A percentile compares a stretch with the other conserved stretches of the same genome.
Conservation (phyloP, 2,329 filamentous ascomycete genomes). For the Sporothrix sp. region DNA sequence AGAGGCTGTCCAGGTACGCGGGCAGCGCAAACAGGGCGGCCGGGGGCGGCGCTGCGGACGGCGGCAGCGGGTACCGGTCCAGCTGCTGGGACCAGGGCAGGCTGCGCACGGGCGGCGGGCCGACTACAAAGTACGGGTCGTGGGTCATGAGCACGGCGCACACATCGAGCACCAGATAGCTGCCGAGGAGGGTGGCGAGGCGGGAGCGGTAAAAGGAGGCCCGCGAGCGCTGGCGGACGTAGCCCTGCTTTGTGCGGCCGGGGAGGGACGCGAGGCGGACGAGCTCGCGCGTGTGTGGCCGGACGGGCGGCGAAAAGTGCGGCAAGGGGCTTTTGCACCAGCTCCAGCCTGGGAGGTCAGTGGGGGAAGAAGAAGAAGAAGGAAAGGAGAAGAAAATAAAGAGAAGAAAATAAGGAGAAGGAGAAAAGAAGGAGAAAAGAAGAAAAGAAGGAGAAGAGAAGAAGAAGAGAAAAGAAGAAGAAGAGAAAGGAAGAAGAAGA, state of each 20-base stretch:
- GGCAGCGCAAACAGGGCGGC: slow-evolving; percentile 26
- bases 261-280: slow-evolving; percentile 35
- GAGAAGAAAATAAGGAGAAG: background rate
- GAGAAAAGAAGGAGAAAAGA: no score
- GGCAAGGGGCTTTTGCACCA: slow-evolving; percentile 43
- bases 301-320: slow-evolving; percentile 31
- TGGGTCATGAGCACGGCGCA: slow-evolving; percentile 58
- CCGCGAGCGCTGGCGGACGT: slow-evolving; percentile 33
- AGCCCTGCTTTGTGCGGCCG: slow-evolving; percentile 35
- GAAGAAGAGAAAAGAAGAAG: background rate
- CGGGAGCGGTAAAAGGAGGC: slow-evolving; percentile 36
- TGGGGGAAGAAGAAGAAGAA: background rate
- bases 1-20: slow-evolving; percentile 28
- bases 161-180: slow-evolving; percentile 61
- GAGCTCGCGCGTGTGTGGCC: slow-evolving; percentile 29
- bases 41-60: slow-evolving; percentile 22
- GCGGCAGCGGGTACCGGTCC: background rate
- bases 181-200: slow-evolving; percentile 37
- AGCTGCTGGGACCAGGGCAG: slow-evolving; percentile 20
- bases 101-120: slow-evolving; percentile 24
- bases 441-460: background rate
- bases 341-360: slow-evolving; percentile 41
- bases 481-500: no score
- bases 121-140: slow-evolving; percentile 67
- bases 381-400: background rate